Conservation (phyloP, 228 moss, liverwort and hornwort species). For the Sphagnum magellanicum region DNA sequence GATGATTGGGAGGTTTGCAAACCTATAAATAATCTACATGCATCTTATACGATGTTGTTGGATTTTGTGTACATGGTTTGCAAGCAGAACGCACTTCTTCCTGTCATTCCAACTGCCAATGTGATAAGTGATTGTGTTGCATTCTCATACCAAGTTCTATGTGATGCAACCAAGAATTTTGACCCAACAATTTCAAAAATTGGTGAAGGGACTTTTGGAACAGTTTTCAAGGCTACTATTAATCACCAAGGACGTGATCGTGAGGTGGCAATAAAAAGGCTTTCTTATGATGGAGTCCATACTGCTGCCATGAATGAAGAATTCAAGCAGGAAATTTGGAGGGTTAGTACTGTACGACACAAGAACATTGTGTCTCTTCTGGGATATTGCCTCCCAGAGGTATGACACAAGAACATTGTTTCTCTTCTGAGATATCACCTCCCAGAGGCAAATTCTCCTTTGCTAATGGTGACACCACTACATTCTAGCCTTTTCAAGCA, state of each 20-base stretch:
- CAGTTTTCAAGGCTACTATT: constrained; percentile 5
- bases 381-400: neutral
- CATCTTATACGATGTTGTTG: too few relatives aligned
- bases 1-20: too few relatives aligned
- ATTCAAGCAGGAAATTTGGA: neutral
- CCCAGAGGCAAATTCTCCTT: neutral
- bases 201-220: constrained; percentile 7
- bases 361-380: neutral
- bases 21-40: too few relatives aligned
- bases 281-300: neutral
- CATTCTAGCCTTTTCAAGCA: constrained; percentile 3
- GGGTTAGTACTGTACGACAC: neutral
- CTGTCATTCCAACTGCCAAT: too few relatives aligned
- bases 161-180: too few relatives aligned
- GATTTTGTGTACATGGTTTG: too few relatives aligned
- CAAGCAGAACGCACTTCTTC: too few relatives aligned
- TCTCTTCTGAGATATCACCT: neutral
- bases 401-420: constrained; percentile 1
- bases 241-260: neutral
- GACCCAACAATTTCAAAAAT: neutral
- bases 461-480: constrained; percentile 2
- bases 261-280: constrained; percentile 13
- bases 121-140: too few relatives aligned
- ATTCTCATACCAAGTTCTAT: too few relatives aligned
- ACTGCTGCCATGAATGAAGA: neutral